Conservation (phyloP, 2,329 filamentous ascomycete species). For the Fusarium coicis region DNA sequence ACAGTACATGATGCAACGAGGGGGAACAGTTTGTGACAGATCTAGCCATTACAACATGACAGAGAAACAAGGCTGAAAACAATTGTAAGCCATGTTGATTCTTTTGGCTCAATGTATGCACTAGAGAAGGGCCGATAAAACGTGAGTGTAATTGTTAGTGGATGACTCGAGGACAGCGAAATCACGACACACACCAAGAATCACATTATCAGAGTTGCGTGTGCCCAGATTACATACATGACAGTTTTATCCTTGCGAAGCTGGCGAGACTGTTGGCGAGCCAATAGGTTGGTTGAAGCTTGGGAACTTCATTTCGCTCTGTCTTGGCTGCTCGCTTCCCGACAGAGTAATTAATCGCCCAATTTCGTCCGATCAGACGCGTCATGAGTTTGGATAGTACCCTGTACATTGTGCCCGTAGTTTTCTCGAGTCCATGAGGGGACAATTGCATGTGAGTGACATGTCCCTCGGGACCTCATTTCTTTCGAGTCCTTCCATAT, state of each 20-base stretch:
- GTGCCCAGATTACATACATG: slow-evolving; percentile 6
- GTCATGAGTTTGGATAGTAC: slow-evolving; percentile 15
- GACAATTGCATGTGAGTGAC: neutral
- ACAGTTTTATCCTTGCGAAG: slow-evolving; percentile 3
- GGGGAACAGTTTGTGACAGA: slow-evolving; percentile 26
- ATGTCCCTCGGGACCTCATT: neutral
- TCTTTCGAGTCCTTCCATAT: neutral
- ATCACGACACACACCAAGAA: neutral
- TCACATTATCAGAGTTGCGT: slow-evolving; percentile 1
- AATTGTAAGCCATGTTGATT: neutral
- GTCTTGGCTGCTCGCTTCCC: slow-evolving; percentile 31
- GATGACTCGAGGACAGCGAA: neutral
- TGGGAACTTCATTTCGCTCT: slow-evolving; percentile 21
- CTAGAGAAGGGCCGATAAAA: slow-evolving; percentile 31
- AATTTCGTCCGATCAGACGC: slow-evolving; percentile 16
- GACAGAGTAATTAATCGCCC: slow-evolving; percentile 22
- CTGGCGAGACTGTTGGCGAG: slow-evolving; percentile 21
- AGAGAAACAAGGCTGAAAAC: slow-evolving; percentile 21
- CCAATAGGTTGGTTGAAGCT: slow-evolving; percentile 15
- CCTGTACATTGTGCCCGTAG: neutral
- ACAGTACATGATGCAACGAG: slow-evolving; percentile 34
- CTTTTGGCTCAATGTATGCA: neutral
- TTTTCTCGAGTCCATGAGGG: neutral
- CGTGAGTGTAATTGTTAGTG: neutral
- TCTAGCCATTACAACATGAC: slow-evolving; percentile 17